Percentiles rank a stretch among this genome's conserved stretches.
These are phyloP conservation scores for Kluyveromyces sp. DNA, from an alignment of 1,139 yeast species.

Conservation along the genomic window DNA sequence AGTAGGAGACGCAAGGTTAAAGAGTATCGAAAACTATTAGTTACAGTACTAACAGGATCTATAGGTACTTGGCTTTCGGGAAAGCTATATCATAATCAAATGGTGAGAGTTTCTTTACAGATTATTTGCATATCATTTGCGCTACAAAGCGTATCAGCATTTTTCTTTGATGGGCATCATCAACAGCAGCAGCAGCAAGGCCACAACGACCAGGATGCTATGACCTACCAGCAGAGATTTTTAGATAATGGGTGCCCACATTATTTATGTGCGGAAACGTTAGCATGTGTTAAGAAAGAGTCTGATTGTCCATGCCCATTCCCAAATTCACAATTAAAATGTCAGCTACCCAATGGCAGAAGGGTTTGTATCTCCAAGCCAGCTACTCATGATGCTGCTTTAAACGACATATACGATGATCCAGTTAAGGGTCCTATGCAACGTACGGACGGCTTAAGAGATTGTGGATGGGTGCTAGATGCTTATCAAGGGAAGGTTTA, in stretches of 20 bases:
- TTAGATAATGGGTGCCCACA: constrained; percentile 45
- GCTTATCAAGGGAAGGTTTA: constrained; percentile 41
- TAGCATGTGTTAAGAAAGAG: constrained; percentile 62
- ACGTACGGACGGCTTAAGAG: constrained; percentile 49
- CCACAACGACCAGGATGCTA: constrained; percentile 31
- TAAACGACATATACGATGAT: constrained; percentile 40
- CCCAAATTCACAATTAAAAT: constrained; percentile 76
- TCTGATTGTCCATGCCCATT: constrained; percentile 84
- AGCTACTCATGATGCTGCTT: constrained; percentile 37
- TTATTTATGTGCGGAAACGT: constrained; percentile 77
- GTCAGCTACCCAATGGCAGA: constrained; percentile 58
- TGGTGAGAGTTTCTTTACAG: not conserved
- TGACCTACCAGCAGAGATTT: constrained; percentile 34
- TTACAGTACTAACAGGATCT: no score
- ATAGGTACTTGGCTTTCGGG: no score
- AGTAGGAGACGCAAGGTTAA: no score
- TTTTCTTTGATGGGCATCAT: constrained; percentile 12
- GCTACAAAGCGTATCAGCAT: constrained; percentile 4
- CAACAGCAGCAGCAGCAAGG: constrained; percentile 32
- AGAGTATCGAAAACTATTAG: no score
- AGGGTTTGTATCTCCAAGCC: constrained; percentile 78
- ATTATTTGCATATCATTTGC: not conserved
- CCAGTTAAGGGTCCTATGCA: constrained; percentile 45
- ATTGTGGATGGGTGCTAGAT: constrained; percentile 68
- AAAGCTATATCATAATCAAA: no score